Conservation (phyloP, 192 early-diverging fungal genomes). For the Coemansia asiatica region DNA sequence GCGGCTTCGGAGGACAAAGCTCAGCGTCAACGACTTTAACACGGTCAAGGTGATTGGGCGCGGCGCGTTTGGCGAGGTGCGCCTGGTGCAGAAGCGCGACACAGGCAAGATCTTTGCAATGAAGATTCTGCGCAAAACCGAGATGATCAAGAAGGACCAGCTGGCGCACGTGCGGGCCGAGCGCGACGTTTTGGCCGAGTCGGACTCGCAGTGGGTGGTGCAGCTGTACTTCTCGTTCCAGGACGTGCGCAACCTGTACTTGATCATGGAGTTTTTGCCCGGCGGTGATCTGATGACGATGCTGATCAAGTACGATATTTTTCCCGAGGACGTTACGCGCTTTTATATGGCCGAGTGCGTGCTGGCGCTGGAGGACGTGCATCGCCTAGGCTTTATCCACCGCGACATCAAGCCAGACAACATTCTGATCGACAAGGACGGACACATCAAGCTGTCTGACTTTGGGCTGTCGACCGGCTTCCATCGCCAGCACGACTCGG, state of each 20-base stretch:
- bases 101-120: conserved; percentile 98
- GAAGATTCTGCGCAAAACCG: conserved; percentile 94
- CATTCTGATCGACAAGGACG: conserved; percentile 93
- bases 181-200: conserved; percentile 95
- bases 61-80: conserved; percentile 98
- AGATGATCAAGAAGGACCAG: conserved; percentile 99
- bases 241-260: conserved; percentile 87
- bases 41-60: conserved; percentile 99
- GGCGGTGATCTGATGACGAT: conserved; percentile 99
- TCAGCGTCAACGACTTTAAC: conserved; percentile 88
- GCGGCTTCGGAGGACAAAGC: conserved; percentile 82
- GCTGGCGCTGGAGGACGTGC: conserved; percentile 89
- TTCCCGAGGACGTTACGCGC: conserved; percentile 94
- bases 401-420: conserved; percentile 86
- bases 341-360: conserved; percentile 99
- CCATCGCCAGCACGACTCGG: conserved; percentile 97
- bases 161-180: conserved; percentile 97
- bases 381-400: conserved; percentile 93
- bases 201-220: conserved; percentile 96
- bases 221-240: conserved; percentile 99
- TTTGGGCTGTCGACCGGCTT: conserved; percentile 99
- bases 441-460: conserved; percentile 99
- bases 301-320: conserved; percentile 97
- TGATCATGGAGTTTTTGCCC: conserved; percentile 99
- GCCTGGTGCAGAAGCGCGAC: conserved; percentile 93